Conservation (phyloP, 129 eudicot species). For the Sambucus nigra region DNA sequence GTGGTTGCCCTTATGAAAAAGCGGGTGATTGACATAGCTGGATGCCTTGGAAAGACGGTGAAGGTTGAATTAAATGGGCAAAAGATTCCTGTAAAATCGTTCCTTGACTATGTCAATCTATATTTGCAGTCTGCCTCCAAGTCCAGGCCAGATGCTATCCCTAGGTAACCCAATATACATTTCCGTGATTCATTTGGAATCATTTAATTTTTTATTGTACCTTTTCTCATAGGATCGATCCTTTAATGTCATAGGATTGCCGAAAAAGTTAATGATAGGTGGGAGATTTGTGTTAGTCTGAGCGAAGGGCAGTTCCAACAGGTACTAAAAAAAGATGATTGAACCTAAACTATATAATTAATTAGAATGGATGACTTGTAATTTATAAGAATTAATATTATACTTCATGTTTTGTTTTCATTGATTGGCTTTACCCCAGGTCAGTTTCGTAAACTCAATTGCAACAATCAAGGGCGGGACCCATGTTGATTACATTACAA, state of each 20-base stretch:
- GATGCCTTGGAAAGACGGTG: constrained; percentile 74
- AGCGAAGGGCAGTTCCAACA: constrained; percentile 96
- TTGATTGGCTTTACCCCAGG: constrained; percentile 43
- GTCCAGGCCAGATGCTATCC: constrained; percentile 21
- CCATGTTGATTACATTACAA: constrained; percentile 83
- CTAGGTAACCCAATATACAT: constrained; percentile 22
- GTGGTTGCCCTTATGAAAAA: constrained; percentile 93
- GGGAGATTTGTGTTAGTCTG: constrained; percentile 71
- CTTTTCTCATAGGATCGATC: not conserved
- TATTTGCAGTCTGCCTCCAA: constrained; percentile 35
- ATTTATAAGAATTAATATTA: not conserved
- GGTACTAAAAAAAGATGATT: constrained; percentile 21
- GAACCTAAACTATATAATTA: not conserved
- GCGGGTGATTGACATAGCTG: constrained; percentile 85
- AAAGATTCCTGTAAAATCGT: constrained; percentile 58
- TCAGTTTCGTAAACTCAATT: constrained; percentile 83
- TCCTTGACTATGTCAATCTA: constrained; percentile 62
- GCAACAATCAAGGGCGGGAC: constrained; percentile 95
- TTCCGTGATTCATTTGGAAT: not conserved
- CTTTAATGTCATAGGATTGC: constrained; percentile 27
- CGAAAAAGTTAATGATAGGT: constrained; percentile 57
- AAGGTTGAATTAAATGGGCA: constrained; percentile 76
- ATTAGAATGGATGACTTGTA: not conserved
- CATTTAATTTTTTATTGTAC: not conserved
- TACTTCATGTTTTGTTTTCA: not conserved